phyloP scores from a whole-genome alignment of 1,284 basidiomycete genomes.

The Melampsora larici-populina region DNA sequence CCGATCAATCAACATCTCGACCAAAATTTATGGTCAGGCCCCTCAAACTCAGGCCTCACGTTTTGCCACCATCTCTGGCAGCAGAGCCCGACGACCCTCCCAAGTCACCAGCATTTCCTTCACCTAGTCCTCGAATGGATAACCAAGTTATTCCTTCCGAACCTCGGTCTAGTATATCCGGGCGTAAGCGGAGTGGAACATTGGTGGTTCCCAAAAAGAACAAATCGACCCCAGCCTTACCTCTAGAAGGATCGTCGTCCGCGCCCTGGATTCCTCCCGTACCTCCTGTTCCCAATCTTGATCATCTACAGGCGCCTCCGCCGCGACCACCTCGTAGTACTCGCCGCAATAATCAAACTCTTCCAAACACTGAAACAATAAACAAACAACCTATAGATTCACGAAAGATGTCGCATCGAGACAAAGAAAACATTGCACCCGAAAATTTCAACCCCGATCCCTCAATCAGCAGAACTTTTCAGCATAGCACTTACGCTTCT shows the following conservation, averaged over 20 bases:
- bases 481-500: not conserved
- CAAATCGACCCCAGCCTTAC: not conserved
- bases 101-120: not conserved
- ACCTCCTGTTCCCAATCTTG: not conserved
- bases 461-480: not conserved
- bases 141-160: not conserved
- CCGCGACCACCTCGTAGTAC: slow-evolving; percentile 26
- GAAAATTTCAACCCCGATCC: not conserved
- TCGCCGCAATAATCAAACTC: slow-evolving; percentile 16
- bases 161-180: not conserved
- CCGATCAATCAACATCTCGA: not conserved
- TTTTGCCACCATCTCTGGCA: not conserved
- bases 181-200: slow-evolving; percentile 32
- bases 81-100: not conserved
- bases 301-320: slow-evolving; percentile 16
- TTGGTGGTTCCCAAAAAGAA: slow-evolving; percentile 23
- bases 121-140: slow-evolving; percentile 17
- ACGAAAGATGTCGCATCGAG: not conserved
- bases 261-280: not conserved
- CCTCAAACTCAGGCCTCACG: slow-evolving; percentile 11
- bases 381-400: not conserved
- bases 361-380: not conserved
- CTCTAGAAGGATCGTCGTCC: slow-evolving; percentile 5
- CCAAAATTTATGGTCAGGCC: not conserved
- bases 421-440: not conserved